These are phyloP conservation scores for Pulveroboletus sp. DNA, from an alignment of 768 basidiomycete genomes.

Conservation along the genomic window DNA sequence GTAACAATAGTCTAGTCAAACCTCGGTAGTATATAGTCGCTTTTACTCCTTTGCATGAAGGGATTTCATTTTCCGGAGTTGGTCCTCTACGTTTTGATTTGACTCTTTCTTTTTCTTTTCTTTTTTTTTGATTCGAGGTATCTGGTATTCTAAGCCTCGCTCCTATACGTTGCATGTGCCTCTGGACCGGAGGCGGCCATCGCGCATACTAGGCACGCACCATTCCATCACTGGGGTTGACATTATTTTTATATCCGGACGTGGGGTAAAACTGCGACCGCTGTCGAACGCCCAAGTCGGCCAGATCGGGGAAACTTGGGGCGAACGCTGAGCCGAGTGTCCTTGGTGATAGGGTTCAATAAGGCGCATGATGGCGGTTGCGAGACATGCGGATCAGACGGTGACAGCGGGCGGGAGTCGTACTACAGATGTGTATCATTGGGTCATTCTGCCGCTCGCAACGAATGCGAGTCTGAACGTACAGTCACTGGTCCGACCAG, in stretches of 20 bases:
- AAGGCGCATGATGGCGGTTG: not conserved
- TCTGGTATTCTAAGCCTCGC: conserved; percentile 10
- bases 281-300: not conserved
- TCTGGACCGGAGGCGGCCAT: too few species aligned
- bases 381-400: not conserved
- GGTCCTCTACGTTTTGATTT: conserved; percentile 6
- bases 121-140: too few species aligned
- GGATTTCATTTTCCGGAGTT: not conserved
- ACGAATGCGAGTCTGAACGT: too few species aligned
- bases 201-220: too few species aligned
- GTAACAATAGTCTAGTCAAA: conserved; percentile 34
- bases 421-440: too few species aligned
- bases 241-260: not conserved
- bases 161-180: not conserved
- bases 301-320: not conserved
- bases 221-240: too few species aligned
- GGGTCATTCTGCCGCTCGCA: too few species aligned
- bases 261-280: not conserved
- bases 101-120: conserved; percentile 1
- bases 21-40: conserved; percentile 28
- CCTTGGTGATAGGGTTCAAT: conserved; percentile 1
- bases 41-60: not conserved
- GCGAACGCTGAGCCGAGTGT: not conserved
- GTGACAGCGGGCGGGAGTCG: too few species aligned
- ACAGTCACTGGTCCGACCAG: too few species aligned